Base-by-base conservation (phyloP, 139 green algal species). In the Klebsormidium nitens region DNA sequence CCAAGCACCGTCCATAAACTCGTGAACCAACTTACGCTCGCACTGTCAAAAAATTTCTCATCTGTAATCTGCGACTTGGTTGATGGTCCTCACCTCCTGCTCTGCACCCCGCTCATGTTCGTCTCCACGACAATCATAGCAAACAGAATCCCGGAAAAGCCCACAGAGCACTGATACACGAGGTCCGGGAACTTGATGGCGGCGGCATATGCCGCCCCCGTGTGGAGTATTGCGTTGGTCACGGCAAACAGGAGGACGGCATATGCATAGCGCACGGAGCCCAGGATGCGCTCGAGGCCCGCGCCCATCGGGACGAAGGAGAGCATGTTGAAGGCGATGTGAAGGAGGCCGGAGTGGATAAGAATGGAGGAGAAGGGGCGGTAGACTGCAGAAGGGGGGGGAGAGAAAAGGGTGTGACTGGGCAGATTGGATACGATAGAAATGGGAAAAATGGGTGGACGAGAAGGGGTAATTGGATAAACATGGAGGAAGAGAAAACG, bases 241-340 rank as follows among this genome's bases (percentile, higher is more conserved):
- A 72, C 44, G 8, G 60, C 59, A 29, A 89, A 52, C n/a, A 87
- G 37, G 4, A 78, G 5, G 38, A 89, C 28, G 1, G 85, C 26
- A 66, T 83, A 75, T 1, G 52, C 17, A 4, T 90, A 77, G 29
- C 79, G 70, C 3, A 86, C 32, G 1, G 68, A 76, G 40, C 78
- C 83, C 17, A 87, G 49, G 1, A 4, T 17, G n/a, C 82, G 63
- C 72, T 90, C 82, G 44, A 89, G 36, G n/a, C 32, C 37, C 14
- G 2, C n/a, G 55, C 61, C 87, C 36, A 91, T 87, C n/a, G 77
- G 83, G 17, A 90, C 66, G 28, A 91, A 90, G 11, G 88, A 84
- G 37, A 89, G 36, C 84, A 93, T 91, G 80, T 95, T 95, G 59
- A 95, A 87, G 0, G 55, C 66, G 2, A 95, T 1, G 65, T 95